phyloP scores from a whole-genome alignment of 176 grass and related monocot genomes.

The Eragrostis nindensis region DNA sequence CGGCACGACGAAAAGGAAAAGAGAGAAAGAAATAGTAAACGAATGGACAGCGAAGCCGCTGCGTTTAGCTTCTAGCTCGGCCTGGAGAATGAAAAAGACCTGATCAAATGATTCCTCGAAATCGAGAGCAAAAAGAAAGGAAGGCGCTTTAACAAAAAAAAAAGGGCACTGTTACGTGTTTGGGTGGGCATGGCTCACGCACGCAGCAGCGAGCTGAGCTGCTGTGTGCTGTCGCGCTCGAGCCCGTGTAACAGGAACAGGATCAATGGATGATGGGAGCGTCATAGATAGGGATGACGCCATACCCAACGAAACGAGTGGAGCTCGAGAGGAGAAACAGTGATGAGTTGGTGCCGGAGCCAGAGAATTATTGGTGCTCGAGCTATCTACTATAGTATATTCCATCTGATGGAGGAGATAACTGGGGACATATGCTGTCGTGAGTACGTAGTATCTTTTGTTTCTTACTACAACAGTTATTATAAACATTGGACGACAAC shows the following conservation, averaged over 20 bases:
- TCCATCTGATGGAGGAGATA: not conserved
- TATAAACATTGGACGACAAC: not conserved
- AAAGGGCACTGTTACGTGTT: not conserved
- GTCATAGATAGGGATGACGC: not conserved
- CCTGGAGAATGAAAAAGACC: not conserved
- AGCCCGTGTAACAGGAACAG: not conserved
- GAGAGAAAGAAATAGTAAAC: not conserved
- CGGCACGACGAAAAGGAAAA: not conserved
- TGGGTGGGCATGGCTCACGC: not conserved
- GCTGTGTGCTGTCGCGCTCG: slow-evolving; percentile 28
- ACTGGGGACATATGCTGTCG: not conserved
- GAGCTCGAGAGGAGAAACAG: too few relatives aligned
- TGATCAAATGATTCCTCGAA: not conserved
- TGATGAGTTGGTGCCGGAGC: not conserved
- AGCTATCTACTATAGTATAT: too few relatives aligned
- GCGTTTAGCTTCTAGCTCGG: not conserved
- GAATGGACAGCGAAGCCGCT: not conserved
- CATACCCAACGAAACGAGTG: too few relatives aligned
- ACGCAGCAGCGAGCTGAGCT: not conserved
- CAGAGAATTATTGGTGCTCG: not conserved
- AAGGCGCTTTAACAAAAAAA: not conserved
- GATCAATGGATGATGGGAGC: not conserved
- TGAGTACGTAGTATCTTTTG: not conserved
- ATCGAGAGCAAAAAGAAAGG: slow-evolving; percentile 11
- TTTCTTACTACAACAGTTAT: not conserved